Evolutionary conservation across 345 rosid genomes (phyloP), one percentile per base, ranked within the genome.

Genomic region (Salix purpurea): DNA sequence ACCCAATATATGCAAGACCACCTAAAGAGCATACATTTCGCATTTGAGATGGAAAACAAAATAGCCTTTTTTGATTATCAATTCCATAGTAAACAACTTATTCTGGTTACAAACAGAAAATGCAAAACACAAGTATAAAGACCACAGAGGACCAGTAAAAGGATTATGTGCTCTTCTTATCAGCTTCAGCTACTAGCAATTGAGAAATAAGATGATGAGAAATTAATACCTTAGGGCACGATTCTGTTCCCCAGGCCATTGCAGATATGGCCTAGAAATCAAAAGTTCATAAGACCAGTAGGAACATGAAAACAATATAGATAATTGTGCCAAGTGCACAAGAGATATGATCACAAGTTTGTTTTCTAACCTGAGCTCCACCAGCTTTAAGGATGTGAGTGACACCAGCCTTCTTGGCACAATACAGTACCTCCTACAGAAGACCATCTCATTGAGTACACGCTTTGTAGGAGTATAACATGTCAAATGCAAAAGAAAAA

Each of bases 241-340:
- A 90, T 79, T 91, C 89, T 60, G 93, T 94, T 24, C 98, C 98
- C 98, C 98, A 94, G 65, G 96, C 97, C 98, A 94, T 91, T 62
- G 97, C 98, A 74, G 98, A 87, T 83, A 94, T 86, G 48, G 98
- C 98, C 98, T 94, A 85, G 70, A 83, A 40, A 74, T 65, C 1
- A 48, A 32, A 74, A 76, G 19, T 42, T 36, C 37, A 66, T 46
- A 46, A 46, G 50, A 69, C 50, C 58, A 37, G 30, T 36, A 13
- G n/a, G 30, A 39, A 23, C 37, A 74, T 39, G 19, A 67, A 65
- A n/a, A 50, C 48, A 28, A 78, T 26, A 36, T 26, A 60, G 39
- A 12, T 36, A 28, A 56, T 56, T 60, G 7, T 5, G 48, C 40
- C 11, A 48, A 65, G 26, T 23, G 23, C 34, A 40, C 44, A 73